Percentiles rank a stretch among this genome's conserved stretches.
These are phyloP conservation scores for Colletotrichum destructivum DNA, from an alignment of 2,329 filamentous ascomycete species.

Conservation along the genomic window DNA sequence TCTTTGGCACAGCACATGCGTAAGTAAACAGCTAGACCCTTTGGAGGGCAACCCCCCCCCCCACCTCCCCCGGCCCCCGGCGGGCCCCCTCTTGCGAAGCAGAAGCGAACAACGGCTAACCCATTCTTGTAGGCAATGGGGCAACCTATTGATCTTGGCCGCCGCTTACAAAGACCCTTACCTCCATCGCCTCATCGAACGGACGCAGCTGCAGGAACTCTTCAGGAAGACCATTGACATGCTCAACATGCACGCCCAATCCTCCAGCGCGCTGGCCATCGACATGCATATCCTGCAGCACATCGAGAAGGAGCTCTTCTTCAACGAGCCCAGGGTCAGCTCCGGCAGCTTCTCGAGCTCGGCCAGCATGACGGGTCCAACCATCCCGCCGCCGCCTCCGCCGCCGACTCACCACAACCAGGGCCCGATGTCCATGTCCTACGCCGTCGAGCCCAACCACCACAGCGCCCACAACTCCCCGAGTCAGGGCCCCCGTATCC, in stretches of 20 bases:
- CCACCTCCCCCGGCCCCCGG: no score
- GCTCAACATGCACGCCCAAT: slow-evolving; percentile 77
- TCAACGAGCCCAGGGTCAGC: slow-evolving; percentile 44
- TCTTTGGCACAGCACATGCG: slow-evolving; percentile 96
- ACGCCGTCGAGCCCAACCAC: slow-evolving; percentile 26
- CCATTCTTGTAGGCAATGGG: slow-evolving; percentile 82
- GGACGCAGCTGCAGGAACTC: slow-evolving; percentile 69
- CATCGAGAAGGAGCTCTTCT: slow-evolving; percentile 63
- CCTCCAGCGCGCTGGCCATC: slow-evolving; percentile 80
- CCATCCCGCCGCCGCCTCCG: slow-evolving; percentile 13
- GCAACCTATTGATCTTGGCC: slow-evolving; percentile 91
- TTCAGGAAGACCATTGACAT: slow-evolving; percentile 84
- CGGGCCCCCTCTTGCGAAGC: no score
- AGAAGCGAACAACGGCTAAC: neutral
- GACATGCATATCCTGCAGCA: slow-evolving; percentile 82
- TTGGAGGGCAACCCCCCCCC: no score
- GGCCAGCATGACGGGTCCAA: slow-evolving; percentile 46
- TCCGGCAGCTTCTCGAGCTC: slow-evolving; percentile 61
- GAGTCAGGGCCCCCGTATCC: slow-evolving; percentile 22
- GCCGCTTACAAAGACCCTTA: slow-evolving; percentile 81
- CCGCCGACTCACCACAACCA: slow-evolving; percentile 14
- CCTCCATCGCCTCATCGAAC: slow-evolving; percentile 71
- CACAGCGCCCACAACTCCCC: slow-evolving; percentile 38
- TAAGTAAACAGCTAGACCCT: slow-evolving; percentile 66
- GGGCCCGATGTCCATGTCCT: slow-evolving; percentile 34